Percentiles rank a stretch among this genome's conserved stretches.
Evolutionary conservation across 257 asterid species (phyloP).

Genomic region (Solanum okadae): DNA sequence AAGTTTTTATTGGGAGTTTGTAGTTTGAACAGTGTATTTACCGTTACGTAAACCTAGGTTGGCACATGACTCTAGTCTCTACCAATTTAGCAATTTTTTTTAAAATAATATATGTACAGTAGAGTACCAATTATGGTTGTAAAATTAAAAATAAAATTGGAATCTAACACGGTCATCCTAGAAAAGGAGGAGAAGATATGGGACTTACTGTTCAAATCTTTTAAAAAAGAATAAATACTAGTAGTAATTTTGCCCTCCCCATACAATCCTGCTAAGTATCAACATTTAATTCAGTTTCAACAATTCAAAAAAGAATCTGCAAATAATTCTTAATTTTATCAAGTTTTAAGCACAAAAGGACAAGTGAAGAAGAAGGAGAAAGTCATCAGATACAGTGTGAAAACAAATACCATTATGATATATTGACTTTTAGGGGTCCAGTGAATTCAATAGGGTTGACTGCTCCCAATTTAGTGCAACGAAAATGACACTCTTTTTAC

Average conservation of each 20-base stretch:
- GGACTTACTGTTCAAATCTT: constrained; percentile 7
- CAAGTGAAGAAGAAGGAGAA: not conserved
- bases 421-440: not conserved
- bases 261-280: not conserved
- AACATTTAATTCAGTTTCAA: not conserved
- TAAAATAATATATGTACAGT: not conserved
- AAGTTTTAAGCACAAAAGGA: not conserved
- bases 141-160: constrained; percentile 5
- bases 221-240: not conserved
- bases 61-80: not conserved
- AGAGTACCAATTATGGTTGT: not conserved
- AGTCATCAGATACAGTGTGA: not conserved
- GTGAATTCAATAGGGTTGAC: not conserved
- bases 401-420: not conserved
- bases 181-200: constrained; percentile 18
- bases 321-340: not conserved
- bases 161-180: constrained; percentile 11
- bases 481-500: not conserved
- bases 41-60: not conserved
- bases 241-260: not conserved
- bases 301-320: not conserved
- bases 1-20: not conserved
- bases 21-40: not conserved
- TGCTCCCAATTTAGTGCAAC: not conserved
- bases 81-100: constrained; percentile 2